phyloP scores from a whole-genome alignment of 441 rosid genomes.

The Breynia disticha region DNA sequence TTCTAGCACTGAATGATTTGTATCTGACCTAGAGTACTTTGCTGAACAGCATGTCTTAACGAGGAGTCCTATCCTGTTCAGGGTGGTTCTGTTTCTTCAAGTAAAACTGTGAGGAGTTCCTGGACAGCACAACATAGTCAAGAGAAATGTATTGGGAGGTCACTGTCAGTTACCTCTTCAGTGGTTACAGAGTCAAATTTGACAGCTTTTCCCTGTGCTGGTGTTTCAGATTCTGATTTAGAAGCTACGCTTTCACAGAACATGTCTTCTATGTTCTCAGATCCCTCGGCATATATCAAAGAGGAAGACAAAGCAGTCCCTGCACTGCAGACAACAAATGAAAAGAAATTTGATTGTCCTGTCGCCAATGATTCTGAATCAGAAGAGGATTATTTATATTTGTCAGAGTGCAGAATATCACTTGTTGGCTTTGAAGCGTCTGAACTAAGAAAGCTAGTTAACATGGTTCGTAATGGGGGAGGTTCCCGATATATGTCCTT shows the following conservation, averaged over 20 bases:
- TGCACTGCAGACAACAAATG: slow-evolving; percentile 28
- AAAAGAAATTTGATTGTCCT: slow-evolving; percentile 41
- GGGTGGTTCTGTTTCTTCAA: slow-evolving; percentile 36
- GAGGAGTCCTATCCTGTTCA: slow-evolving; percentile 89
- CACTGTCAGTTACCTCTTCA: slow-evolving; percentile 29
- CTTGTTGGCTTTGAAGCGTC: slow-evolving; percentile 82
- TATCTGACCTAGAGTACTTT: slow-evolving; percentile 27
- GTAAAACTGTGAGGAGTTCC: slow-evolving; percentile 29
- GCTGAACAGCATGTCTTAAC: slow-evolving; percentile 72
- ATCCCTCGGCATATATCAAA: slow-evolving; percentile 35
- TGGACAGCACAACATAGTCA: slow-evolving; percentile 41
- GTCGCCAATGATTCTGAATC: slow-evolving; percentile 79
- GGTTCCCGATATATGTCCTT: slow-evolving; percentile 66
- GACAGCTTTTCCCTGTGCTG: slow-evolving; percentile 30
- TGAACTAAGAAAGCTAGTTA: slow-evolving; percentile 75
- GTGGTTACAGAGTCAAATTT: slow-evolving; percentile 39
- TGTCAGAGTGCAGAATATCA: slow-evolving; percentile 79
- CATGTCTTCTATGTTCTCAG: slow-evolving; percentile 39
- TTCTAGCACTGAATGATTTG: slow-evolving; percentile 16
- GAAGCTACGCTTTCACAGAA: slow-evolving; percentile 82
- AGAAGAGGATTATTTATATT: slow-evolving; percentile 74
- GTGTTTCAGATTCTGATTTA: slow-evolving; percentile 48
- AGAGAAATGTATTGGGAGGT: slow-evolving; percentile 33
- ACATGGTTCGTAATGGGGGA: slow-evolving; percentile 79
- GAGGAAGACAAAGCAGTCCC: slow-evolving; percentile 33